Evolutionary conservation across 805 yeast species (phyloP).

Genomic region (Lipomyces spencermartinsiae): DNA sequence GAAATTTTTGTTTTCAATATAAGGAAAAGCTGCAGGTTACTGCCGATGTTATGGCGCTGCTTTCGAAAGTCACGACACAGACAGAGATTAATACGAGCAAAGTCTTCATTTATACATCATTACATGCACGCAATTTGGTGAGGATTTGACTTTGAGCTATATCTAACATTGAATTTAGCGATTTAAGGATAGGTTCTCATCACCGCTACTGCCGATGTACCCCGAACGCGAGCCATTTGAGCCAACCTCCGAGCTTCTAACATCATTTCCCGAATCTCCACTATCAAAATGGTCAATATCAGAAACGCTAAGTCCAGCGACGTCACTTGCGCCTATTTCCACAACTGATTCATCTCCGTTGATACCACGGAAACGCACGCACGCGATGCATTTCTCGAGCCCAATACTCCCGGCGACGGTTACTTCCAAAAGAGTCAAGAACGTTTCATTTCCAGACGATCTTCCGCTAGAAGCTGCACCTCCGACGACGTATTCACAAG

Average conservation of each 20-base stretch:
- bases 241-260: not conserved
- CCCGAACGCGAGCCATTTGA: slow-evolving; percentile 2
- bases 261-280: not conserved
- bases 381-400: slow-evolving; percentile 17
- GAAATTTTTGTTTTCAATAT: not conserved
- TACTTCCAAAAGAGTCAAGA: not conserved
- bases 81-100: not conserved
- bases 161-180: not conserved
- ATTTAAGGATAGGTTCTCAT: not conserved
- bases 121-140: not conserved
- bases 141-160: not conserved
- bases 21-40: slow-evolving; percentile 1
- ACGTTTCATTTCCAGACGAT: not conserved
- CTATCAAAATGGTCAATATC: not conserved
- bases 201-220: not conserved
- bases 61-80: not conserved
- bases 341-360: not conserved
- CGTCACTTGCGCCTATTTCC: not conserved
- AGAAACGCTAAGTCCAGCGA: slow-evolving; percentile 4
- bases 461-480: slow-evolving; percentile 9
- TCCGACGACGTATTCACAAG: slow-evolving; percentile 14
- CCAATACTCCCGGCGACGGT: slow-evolving; percentile 13
- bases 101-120: slow-evolving; percentile 2
- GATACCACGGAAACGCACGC: slow-evolving; percentile 4
- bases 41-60: not conserved